These are phyloP conservation scores for Ustilaginoidea virens DNA, from an alignment of 2,329 filamentous ascomycete genomes.

Conservation along the genomic window DNA sequence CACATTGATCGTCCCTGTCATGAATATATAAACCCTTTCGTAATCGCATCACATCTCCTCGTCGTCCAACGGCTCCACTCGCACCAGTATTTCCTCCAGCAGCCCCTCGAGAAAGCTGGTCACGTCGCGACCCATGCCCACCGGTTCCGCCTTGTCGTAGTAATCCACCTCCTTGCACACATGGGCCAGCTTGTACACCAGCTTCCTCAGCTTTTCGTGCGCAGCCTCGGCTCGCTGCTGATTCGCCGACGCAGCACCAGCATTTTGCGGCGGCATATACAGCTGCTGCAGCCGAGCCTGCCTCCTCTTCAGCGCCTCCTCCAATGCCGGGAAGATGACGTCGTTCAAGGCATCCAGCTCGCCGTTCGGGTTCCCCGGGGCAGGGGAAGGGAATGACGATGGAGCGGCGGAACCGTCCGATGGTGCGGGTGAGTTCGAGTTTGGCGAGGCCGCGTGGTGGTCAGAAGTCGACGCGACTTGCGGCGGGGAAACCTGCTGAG, in stretches of 20 bases:
- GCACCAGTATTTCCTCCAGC: conserved; percentile 81
- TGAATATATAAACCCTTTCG: background rate
- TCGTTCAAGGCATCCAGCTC: conserved; percentile 79
- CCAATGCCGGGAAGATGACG: conserved; percentile 83
- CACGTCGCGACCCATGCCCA: conserved; percentile 88
- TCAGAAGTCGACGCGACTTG: conserved; percentile 9
- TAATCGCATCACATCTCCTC: conserved; percentile 27
- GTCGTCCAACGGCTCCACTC: conserved; percentile 78
- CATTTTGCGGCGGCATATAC: conserved; percentile 23
- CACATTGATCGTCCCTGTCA: background rate
- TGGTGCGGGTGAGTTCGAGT: conserved; percentile 15
- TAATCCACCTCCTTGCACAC: conserved; percentile 84
- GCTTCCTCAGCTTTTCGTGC: conserved; percentile 67
- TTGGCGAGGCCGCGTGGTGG: conserved; percentile 10
- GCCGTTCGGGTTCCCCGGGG: conserved; percentile 41
- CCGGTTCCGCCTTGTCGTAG: conserved; percentile 70
- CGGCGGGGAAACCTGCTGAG: conserved; percentile 12
- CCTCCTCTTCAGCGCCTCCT: conserved; percentile 76
- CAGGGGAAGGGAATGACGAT: conserved; percentile 39
- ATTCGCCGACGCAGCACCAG: conserved; percentile 36
- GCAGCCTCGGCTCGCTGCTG: conserved; percentile 54
- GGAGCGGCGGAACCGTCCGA: conserved; percentile 20
- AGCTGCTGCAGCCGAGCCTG: conserved; percentile 42
- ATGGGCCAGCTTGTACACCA: conserved; percentile 70
- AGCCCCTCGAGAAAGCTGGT: conserved; percentile 81